Percentiles rank a stretch among this genome's conserved stretches.
Conservation (phyloP, 176 grass and related monocot genomes). For the Aechmea fasciata region DNA sequence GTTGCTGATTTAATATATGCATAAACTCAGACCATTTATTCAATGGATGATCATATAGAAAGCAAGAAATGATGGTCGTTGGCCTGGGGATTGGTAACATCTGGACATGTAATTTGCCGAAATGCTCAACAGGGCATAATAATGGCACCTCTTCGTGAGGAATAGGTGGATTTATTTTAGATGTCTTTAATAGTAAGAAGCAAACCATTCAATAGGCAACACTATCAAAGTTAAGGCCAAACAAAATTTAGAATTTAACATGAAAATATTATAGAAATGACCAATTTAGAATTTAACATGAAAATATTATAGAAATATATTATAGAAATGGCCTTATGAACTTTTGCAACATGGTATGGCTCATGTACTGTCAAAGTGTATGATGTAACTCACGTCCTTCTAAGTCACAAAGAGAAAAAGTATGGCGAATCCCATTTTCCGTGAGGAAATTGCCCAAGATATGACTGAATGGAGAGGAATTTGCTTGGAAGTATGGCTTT, state of each 20-base stretch:
- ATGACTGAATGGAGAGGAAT: background rate
- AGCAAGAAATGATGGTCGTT: background rate
- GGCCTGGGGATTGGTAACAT: background rate
- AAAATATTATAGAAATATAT: too few relatives aligned
- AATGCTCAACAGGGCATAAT: background rate
- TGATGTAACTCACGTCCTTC: background rate
- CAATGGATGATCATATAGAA: background rate
- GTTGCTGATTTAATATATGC: background rate
- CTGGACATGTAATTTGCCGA: background rate
- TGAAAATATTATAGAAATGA: too few relatives aligned
- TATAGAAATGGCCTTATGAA: too few relatives aligned
- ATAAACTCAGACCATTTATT: background rate
- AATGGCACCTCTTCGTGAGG: background rate
- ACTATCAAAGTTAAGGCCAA: background rate
- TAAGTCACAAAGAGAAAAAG: background rate
- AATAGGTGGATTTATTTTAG: background rate
- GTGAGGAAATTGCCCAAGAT: background rate
- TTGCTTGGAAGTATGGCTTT: too few relatives aligned
- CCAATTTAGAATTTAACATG: too few relatives aligned
- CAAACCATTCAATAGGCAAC: background rate
- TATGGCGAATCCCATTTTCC: background rate
- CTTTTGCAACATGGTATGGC: too few relatives aligned
- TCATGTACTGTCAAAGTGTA: background rate
- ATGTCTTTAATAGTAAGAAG: background rate
- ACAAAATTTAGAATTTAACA: too few relatives aligned